These are phyloP conservation scores for Penicillium cinerascens DNA, from an alignment of 495 filamentous ascomycete genomes.

Conservation along the genomic window DNA sequence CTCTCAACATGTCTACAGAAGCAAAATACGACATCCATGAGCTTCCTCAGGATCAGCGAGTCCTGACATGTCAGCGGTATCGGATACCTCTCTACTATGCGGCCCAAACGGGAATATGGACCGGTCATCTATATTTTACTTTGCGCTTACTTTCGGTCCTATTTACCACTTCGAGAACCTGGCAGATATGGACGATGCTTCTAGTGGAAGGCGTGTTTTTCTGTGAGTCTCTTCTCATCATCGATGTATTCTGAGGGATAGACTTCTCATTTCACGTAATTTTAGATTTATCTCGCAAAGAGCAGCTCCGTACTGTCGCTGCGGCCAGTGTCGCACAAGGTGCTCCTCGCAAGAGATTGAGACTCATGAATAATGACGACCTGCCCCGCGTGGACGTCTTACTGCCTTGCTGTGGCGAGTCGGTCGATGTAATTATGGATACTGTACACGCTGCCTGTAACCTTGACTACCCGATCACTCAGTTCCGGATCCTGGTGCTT, in stretches of 20 bases:
- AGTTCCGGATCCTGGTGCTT: conserved; percentile 45
- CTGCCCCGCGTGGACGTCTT: conserved; percentile 47
- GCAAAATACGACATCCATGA: conserved; percentile 21
- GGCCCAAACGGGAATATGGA: conserved; percentile 24
- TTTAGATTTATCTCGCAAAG: conserved; percentile 24
- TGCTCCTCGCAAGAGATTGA: conserved; percentile 19
- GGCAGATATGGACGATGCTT: conserved; percentile 33
- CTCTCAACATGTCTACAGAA: conserved; percentile 2
- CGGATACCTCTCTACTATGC: conserved; percentile 19
- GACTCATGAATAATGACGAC: conserved; percentile 17
- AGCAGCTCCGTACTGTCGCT: conserved; percentile 23
- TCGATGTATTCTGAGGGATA: background rate
- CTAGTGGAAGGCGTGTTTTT: conserved; percentile 26
- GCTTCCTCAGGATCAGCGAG: conserved; percentile 18
- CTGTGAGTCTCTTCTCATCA: conserved; percentile 12
- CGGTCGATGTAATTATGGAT: conserved; percentile 48
- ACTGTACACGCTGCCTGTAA: conserved; percentile 47
- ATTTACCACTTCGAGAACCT: conserved; percentile 10
- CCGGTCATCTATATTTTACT: conserved; percentile 20
- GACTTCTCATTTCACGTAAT: background rate
- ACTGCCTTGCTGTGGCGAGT: conserved; percentile 48
- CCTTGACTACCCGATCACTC: conserved; percentile 46
- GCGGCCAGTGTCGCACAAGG: conserved; percentile 9
- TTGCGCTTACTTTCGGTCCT: conserved; percentile 17
- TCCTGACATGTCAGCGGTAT: conserved; percentile 14